Evolutionary conservation across 2,329 filamentous ascomycete genomes (phyloP), one percentile per base, ranked within the genome.

Genomic region (Pseudohalonectria lignicola): DNA sequence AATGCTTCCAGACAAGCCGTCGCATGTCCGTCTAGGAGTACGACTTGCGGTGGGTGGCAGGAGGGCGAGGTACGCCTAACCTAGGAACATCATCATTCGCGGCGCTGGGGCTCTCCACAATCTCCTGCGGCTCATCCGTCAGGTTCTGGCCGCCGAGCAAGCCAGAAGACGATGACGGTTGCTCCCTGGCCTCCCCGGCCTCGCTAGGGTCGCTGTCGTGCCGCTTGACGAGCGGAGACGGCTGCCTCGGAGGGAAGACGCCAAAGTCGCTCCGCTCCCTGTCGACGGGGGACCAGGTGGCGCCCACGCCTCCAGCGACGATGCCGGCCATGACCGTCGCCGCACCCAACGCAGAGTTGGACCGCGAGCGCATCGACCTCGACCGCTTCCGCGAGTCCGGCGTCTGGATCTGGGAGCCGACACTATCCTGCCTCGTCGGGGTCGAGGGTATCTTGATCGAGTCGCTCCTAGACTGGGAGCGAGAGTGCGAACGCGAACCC

Each of bases 311-410:
- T 31, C 82, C 83, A 8, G 82, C 84, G 36, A 88, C 76, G 41
- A 88, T 80, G 43, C 84, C 84, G n/a, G 83, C 81, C 83, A 87
- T 87, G 43, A 86, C 82, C 7, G 79, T 78, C 2, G 82, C 79
- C 2, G 82, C 80, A 10, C 79, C 82, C 10, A 88, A 67, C 2
- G 81, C 81, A 20, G 82, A 86, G 56, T 80, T 80, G 30, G 72
- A 75, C 41, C 78, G 64, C 40, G 76, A 78, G 43, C 78, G 67
- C 49, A 66, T 81, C 31, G 79, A 84, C 46, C 79, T 69, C 36
- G 81, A 83, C 37, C 82, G 74, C 39, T 67, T 73, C 36, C 82
- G 66, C 40, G 75, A 69, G 51, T 79, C 74, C 4, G 67, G 76
- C 36, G 66, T 82, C 45, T 49, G 71, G 49, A 54, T 65, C 5